These are phyloP conservation scores for Forsythia suspensa DNA, from an alignment of 257 asterid genomes.

Conservation along the genomic window DNA sequence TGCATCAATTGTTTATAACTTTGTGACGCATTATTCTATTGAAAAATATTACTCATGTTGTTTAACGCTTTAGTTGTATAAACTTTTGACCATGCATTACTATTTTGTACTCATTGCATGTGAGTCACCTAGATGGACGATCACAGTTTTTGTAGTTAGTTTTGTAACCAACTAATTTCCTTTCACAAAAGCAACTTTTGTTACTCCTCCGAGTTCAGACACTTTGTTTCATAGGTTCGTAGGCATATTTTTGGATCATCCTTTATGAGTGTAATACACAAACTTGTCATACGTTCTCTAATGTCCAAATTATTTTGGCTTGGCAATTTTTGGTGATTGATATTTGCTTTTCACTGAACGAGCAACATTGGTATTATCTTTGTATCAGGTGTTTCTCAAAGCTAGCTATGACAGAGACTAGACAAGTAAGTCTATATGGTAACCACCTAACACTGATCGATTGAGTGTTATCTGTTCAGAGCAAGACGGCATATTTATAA, in stretches of 20 bases:
- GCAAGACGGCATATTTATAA: slow-evolving; percentile 84
- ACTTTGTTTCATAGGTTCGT: neutral
- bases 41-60: slow-evolving; percentile 44
- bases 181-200: neutral
- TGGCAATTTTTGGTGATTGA: neutral
- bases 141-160: neutral
- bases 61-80: too few relatives aligned
- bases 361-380: slow-evolving; percentile 6
- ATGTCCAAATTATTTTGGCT: neutral
- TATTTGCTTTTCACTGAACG: neutral
- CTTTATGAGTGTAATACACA: neutral
- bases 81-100: neutral
- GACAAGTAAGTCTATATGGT: slow-evolving; percentile 87
- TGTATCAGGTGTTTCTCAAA: slow-evolving; percentile 74
- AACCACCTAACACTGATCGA: slow-evolving; percentile 76
- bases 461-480: slow-evolving; percentile 45
- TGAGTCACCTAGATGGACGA: neutral
- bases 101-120: neutral
- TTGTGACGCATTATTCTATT: neutral
- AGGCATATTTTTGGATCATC: neutral
- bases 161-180: slow-evolving; percentile 9
- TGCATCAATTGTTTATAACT: neutral
- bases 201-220: neutral
- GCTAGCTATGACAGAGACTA: slow-evolving; percentile 90
- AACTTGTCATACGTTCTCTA: neutral